Percentiles rank a stretch among this genome's conserved stretches.
Evolutionary conservation across 2,329 filamentous ascomycete genomes (phyloP).

Genomic region (Diaporthe humulicola): DNA sequence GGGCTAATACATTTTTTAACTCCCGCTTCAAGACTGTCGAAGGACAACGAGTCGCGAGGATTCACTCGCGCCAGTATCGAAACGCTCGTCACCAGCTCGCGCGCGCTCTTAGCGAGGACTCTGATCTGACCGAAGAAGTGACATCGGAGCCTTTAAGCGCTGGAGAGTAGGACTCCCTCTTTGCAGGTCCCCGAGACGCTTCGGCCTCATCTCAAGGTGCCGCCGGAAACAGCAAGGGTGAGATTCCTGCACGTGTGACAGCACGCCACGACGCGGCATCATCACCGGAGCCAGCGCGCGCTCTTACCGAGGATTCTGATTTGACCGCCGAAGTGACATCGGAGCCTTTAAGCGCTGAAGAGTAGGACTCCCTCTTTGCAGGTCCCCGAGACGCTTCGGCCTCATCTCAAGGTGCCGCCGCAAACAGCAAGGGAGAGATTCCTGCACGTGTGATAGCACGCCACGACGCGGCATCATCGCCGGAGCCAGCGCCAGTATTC

Average conservation of each 20-base stretch:
- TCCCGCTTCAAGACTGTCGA: background rate
- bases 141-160: background rate
- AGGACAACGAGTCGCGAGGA: background rate
- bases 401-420: background rate
- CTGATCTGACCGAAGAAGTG: too few relatives aligned
- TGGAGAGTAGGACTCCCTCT: background rate
- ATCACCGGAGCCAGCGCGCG: background rate
- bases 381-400: background rate
- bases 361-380: background rate
- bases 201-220: background rate
- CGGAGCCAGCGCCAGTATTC: background rate
- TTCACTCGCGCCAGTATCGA: background rate
- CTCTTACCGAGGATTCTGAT: too few relatives aligned
- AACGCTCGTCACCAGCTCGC: background rate
- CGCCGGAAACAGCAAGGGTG: background rate
- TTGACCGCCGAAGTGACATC: too few relatives aligned
- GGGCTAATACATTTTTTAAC: background rate
- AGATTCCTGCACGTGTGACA: background rate
- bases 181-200: background rate
- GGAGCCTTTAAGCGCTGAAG: background rate
- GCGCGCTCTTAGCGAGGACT: background rate
- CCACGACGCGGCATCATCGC: background rate
- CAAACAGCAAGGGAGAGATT: background rate
- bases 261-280: slow-evolving; percentile 7
- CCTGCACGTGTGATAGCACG: slow-evolving; percentile 1